Evolutionary conservation across 1,284 basidiomycete species (phyloP).

Genomic region (Cystobasidiaceae sp.): DNA sequence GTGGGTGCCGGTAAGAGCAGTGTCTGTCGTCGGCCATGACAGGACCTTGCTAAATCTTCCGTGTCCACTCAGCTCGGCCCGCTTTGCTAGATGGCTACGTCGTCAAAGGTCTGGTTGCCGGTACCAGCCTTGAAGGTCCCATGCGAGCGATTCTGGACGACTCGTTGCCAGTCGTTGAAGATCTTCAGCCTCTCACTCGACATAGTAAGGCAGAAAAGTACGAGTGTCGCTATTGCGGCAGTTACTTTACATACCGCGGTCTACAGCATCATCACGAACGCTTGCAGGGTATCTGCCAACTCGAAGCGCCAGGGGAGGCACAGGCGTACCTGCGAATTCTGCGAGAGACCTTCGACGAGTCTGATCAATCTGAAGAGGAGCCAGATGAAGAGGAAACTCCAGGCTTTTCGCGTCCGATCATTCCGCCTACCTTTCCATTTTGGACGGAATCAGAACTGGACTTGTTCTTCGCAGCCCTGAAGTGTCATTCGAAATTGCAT

Average conservation of each 20-base stretch:
- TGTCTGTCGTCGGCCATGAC: too few relatives aligned
- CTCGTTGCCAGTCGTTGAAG: too few relatives aligned
- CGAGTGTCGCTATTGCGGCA: conserved; percentile 10
- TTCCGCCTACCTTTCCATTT: not conserved
- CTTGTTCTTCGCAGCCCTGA: conserved; percentile 10
- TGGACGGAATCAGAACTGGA: conserved; percentile 17
- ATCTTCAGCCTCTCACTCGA: too few relatives aligned
- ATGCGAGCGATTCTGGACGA: too few relatives aligned
- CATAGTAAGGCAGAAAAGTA: not conserved
- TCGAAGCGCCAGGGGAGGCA: not conserved
- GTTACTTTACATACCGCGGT: not conserved
- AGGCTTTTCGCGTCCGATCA: not conserved
- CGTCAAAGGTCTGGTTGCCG: too few relatives aligned
- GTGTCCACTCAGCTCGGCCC: too few relatives aligned
- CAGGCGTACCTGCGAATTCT: not conserved
- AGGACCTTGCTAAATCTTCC: too few relatives aligned
- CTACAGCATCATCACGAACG: not conserved
- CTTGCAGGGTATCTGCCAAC: conserved; percentile 14
- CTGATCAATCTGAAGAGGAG: not conserved
- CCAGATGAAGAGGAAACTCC: not conserved
- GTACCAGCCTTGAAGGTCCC: too few relatives aligned
- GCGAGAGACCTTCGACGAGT: not conserved
- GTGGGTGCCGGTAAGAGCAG: too few relatives aligned
- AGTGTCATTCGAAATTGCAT: conserved; percentile 3
- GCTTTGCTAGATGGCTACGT: too few relatives aligned